Evolutionary conservation across 2,329 filamentous ascomycete genomes (phyloP), one percentile per base, ranked within the genome.

Genomic region (Stagonosporopsis rhizophila): DNA sequence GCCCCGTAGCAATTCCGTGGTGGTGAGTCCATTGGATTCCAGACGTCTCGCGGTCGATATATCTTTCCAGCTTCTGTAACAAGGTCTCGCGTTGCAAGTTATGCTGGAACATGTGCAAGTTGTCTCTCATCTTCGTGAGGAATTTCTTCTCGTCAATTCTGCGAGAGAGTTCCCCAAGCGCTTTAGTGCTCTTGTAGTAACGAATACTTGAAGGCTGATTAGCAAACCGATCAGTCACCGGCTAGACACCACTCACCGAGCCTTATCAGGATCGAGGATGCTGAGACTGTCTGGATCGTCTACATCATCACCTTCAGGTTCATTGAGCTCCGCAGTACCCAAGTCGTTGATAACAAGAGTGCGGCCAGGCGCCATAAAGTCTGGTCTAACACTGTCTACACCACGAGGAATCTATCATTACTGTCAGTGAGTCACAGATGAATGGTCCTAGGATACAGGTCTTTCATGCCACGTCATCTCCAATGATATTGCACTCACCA

Each of bases 91-190:
- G 28, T 9, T 49, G 49, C 41, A 25, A 48, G 5, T 25, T 14
- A 14, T 47, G 39, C 7, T 52, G 62, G 15, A 47, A 49, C 0
- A 27, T 39, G 9, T 64, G 50, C 37, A 64, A 66, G 5, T 64
- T 58, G 19, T 53, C 49, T 30, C 71, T 65, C 64, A 74, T 68
- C 28, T 56, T 56, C 3, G 59, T 44, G 38, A 73, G 88, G 39
- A 93, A 89, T 48, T 82, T 81, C 41, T 81, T 80, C 72, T 95
- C 91, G 63, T 96, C 86, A 11, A 96, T 87, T 0, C 81, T 83
- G 1, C 90, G 85, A 69, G 90, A 95, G 0, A 96, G 78, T 4
- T 81, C 75, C 0, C 91, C 91, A 0, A 95, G 81, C 0, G 89
- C 79, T 62, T 90, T 91, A 0, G 85, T 64, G 1, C 88, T 92